Evolutionary conservation across 805 yeast genomes (phyloP).

Genomic region (Maudiozyma bulderi): DNA sequence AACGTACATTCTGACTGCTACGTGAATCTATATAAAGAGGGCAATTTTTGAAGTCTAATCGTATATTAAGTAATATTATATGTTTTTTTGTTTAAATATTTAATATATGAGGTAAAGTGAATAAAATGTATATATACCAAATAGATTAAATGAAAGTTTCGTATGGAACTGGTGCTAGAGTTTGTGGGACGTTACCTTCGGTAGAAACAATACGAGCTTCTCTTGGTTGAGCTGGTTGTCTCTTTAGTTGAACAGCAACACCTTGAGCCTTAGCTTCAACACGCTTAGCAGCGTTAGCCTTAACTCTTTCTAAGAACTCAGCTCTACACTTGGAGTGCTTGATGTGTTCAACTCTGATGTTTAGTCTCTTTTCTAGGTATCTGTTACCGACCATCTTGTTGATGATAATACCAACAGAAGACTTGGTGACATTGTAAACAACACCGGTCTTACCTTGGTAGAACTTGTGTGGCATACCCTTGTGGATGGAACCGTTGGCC

Average conservation of each 20-base stretch:
- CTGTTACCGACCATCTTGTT: constrained; percentile 99
- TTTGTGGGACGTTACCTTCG: constrained; percentile 80
- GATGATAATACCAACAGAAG: constrained; percentile 95
- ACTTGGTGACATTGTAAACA: constrained; percentile 96
- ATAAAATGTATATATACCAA: constrained; percentile 6
- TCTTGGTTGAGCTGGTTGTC: constrained; percentile 99
- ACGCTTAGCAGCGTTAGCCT: constrained; percentile 89
- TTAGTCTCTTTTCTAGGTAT: constrained; percentile 97
- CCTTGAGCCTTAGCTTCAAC: constrained; percentile 93
- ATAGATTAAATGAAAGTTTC: constrained; percentile 90
- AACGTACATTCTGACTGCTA: too few species aligned
- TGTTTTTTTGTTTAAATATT: constrained; percentile 6
- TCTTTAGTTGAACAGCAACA: constrained; percentile 82
- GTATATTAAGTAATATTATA: constrained; percentile 4
- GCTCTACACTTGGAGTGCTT: constrained; percentile 99
- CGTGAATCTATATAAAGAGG: too few species aligned
- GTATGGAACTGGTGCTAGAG: constrained; percentile 98
- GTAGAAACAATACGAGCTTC: constrained; percentile 77
- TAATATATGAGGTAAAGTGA: constrained; percentile 9
- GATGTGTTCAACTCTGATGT: constrained; percentile 97
- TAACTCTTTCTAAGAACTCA: constrained; percentile 98
- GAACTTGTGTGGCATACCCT: constrained; percentile 99
- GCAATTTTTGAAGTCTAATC: not conserved
- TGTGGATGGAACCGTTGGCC: constrained; percentile 98
- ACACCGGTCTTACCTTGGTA: constrained; percentile 99